Evolutionary conservation across 495 filamentous ascomycete genomes (phyloP), one percentile per base, ranked within the genome.

Genomic region (Neurospora hispaniola): DNA sequence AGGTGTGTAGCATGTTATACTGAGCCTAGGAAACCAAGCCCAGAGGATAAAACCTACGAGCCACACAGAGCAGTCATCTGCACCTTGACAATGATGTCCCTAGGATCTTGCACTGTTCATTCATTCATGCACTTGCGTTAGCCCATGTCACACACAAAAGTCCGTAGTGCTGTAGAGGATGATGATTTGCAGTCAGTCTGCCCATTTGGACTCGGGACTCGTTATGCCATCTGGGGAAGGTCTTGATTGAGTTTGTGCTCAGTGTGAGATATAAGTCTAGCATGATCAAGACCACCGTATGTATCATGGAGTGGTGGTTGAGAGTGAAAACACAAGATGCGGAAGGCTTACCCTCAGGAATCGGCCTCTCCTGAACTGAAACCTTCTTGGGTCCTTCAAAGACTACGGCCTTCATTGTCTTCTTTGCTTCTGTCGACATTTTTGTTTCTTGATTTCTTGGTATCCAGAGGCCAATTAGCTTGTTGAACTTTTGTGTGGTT

Each of bases 1-100:
- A 39, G 39, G 8, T 39, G 7, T 39, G 6, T 39, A 8, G 7
- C 39, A 39, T 39, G 39, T 39, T 39, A 39, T 39, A 39, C 39
- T 9, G 39, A 39, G 39, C 39, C 7, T 39, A 39, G 39, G 7
- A 39, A 39, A 39, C 39, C 39, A 4, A 39, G 7, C 5, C 39
- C 39, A 39, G 39, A 9, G 7, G 6, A 39, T 39, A 39, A 39
- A 39, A 85, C 88, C 79, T 82, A 94, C 94, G 92, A 94, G 76
- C 95, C 95, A 81, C 95, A 98, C 48, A 98, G 87, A 35, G 93
- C 95, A 18, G 94, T 93, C 77, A 92, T 91, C 70, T 87, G 86
- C 69, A 97, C 93, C 81, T 94, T 95, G 74, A 97, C 89, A 71
- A 98, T 89, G 71, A 94, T 87, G 82, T 98, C 95, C 71, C 85